phyloP scores from a whole-genome alignment of 2,329 filamentous ascomycete species.

The Passalora sequoiae region DNA sequence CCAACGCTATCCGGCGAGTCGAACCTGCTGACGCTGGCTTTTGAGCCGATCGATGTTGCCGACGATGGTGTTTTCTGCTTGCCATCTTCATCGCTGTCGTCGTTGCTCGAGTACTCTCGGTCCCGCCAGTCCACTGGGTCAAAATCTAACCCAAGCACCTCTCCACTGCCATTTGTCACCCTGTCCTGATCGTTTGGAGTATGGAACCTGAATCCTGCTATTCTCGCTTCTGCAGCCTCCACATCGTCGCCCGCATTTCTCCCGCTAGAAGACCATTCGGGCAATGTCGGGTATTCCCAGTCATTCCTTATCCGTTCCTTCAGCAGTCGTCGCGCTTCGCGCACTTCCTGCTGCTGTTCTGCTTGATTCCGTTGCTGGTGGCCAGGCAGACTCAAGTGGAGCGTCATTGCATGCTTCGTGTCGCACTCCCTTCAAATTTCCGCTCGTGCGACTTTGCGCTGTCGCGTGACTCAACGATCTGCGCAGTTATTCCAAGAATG shows the following conservation, averaged over 20 bases:
- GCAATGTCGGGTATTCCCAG: conserved; percentile 41
- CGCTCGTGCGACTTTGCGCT: too few species aligned
- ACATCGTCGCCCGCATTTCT: conserved; percentile 13
- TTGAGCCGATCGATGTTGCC: conserved; percentile 15
- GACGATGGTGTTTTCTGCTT: conserved; percentile 10
- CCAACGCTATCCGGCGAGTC: conserved; percentile 44
- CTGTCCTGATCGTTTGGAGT: conserved; percentile 8
- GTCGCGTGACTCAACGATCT: conserved; percentile 1
- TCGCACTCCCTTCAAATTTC: too few species aligned
- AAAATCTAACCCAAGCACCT: conserved; percentile 26
- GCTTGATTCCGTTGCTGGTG: conserved; percentile 17
- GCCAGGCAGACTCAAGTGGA: conserved; percentile 27
- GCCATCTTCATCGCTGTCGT: conserved; percentile 27
- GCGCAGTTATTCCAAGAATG: neutral
- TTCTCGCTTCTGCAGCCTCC: conserved; percentile 16
- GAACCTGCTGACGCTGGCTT: conserved; percentile 36
- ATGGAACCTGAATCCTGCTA: conserved; percentile 32
- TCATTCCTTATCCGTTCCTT: conserved; percentile 41
- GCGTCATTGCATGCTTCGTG: conserved; percentile 24
- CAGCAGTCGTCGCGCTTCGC: conserved; percentile 40
- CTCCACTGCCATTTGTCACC: neutral
- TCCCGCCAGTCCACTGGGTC: conserved; percentile 41
- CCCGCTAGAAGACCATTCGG: conserved; percentile 23
- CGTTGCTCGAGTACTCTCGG: conserved; percentile 38
- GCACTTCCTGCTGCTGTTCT: conserved; percentile 40